Evolutionary conservation across 2,329 filamentous ascomycete species (phyloP), one percentile per base, ranked within the genome.

Genomic region (Pleomassaria siparia): DNA sequence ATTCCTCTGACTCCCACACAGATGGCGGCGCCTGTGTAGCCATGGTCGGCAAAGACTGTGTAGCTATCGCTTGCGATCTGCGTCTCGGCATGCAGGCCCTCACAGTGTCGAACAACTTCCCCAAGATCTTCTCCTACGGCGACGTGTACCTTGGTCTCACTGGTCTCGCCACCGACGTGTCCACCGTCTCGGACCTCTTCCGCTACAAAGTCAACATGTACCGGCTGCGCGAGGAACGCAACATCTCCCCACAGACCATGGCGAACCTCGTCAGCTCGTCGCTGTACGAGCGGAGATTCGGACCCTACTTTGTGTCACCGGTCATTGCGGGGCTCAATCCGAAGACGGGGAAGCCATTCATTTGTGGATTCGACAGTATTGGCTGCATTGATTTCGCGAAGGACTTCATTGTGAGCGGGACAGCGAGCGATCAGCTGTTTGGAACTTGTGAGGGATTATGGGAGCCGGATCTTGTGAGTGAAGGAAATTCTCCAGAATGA

Each of bases 161-260:
- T 4, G 94, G 94, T 46, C 88, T 99, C 43, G 94, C 94, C 52
- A 99, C 94, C 63, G 94, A 99, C 73, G 91, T 99, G 57, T 84
- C 83, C 57, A 97, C 92, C 62, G 92, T 99, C 61, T 88, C 87
- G 64, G 92, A 99, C 76, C 87, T 97, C 60, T 95, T 99, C 83
- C 91, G 94, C 70, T 97, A 96, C 85, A 99, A 99, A 82, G 90
- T 95, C 74, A 99, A 99, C 83, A 95, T 99, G 89, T 99, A 99
- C 83, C 89, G 94, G 58, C 84, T 99, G 67, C 89, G 94, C 68
- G 94, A 99, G 81, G 94, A 99, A 81, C 91, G 94, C 70, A 83
- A 91, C 79, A 97, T 99, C 75, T 87, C 89, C 46, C 94, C 94
- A 37, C 83, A 88, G 72, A 99, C 94, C 49, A 91, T 99, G 76